A percentile compares a stretch with the other conserved stretches of the same genome.
Conservation (phyloP, 805 yeast species). For the Kuraishia piskuri region DNA sequence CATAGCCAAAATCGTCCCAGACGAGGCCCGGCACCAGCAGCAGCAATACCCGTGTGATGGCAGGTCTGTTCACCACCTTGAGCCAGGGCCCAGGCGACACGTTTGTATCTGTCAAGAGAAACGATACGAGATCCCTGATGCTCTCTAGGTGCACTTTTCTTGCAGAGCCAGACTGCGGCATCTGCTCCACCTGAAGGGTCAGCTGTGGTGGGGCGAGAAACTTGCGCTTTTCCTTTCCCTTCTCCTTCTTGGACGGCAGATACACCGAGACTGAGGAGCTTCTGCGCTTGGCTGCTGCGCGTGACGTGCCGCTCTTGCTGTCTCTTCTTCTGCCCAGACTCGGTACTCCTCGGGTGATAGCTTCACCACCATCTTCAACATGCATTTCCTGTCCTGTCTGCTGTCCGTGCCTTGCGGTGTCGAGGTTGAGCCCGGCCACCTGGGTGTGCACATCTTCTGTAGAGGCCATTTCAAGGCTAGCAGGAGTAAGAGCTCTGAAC, state of each 20-base stretch:
- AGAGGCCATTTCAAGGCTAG: background rate
- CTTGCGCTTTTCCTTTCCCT: background rate
- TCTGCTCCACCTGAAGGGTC: background rate
- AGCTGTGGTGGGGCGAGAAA: background rate
- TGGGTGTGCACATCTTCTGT: background rate
- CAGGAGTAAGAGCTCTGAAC: background rate
- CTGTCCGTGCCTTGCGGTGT: background rate
- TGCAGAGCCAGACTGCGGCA: background rate
- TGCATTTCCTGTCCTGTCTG: background rate
- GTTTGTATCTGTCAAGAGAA: background rate
- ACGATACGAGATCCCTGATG: background rate
- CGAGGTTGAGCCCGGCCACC: background rate
- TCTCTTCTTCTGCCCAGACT: no score
- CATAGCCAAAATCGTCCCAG: slow-evolving; percentile 31
- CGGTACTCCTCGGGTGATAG: no score
- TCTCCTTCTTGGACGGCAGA: background rate
- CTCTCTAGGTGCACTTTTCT: background rate
- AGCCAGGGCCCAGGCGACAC: background rate
- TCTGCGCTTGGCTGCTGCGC: background rate
- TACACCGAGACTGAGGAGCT: background rate
- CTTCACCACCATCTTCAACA: no score
- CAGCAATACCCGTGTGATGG: background rate
- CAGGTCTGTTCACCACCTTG: background rate
- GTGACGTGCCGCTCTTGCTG: background rate
- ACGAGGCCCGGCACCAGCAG: slow-evolving; percentile 56